Conservation (phyloP, 768 basidiomycete genomes). For the Suillus alpinus region DNA sequence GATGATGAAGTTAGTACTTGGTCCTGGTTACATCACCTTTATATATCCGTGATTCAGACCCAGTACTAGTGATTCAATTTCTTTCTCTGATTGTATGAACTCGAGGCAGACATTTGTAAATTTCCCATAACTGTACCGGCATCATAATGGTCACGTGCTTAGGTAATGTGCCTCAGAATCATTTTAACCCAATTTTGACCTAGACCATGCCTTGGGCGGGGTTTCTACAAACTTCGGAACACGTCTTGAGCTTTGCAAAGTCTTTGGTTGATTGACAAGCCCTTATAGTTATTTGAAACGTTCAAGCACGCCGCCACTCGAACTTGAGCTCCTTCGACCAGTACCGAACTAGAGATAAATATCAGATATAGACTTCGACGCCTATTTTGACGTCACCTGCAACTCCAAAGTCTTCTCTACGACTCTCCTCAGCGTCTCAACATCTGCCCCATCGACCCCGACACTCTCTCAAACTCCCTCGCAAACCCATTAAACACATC, state of each 20-base stretch:
- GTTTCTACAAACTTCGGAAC: neutral
- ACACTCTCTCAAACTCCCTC: slow-evolving; percentile 39
- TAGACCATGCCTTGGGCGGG: too few species aligned
- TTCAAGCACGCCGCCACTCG: neutral
- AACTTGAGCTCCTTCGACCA: too few species aligned
- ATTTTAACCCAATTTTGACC: too few species aligned
- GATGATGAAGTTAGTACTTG: too few species aligned
- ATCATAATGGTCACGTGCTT: too few species aligned
- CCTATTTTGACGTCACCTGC: slow-evolving; percentile 11
- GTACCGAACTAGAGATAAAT: neutral
- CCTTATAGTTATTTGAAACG: neutral
- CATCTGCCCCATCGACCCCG: slow-evolving; percentile 33
- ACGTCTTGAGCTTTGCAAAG: neutral
- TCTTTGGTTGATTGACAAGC: neutral
- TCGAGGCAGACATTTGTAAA: too few species aligned
- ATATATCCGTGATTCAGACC: neutral
- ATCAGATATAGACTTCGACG: too few species aligned
- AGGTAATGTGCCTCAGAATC: too few species aligned
- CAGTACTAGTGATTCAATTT: neutral
- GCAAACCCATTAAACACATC: slow-evolving; percentile 45
- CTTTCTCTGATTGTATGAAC: too few species aligned
- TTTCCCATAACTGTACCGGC: too few species aligned
- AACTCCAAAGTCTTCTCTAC: slow-evolving; percentile 37
- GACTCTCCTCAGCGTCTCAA: slow-evolving; percentile 38
- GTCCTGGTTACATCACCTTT: neutral